Percentiles rank a stretch among this genome's conserved stretches.
Evolutionary conservation across 2,329 filamentous ascomycete genomes (phyloP).

Genomic region (Akanthomyces dipterigenus): DNA sequence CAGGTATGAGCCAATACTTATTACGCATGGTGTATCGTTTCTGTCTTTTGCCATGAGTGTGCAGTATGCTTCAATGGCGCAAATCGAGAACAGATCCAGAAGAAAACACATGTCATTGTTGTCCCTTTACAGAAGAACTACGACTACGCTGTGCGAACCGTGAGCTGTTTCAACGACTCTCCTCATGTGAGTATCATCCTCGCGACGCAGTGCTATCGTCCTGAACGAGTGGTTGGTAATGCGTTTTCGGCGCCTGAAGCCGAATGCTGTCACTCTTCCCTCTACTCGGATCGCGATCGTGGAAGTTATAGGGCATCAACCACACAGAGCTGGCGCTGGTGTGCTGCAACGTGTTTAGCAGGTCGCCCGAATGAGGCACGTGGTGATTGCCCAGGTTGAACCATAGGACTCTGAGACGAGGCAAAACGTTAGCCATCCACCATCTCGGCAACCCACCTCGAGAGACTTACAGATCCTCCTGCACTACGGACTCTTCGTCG

Average conservation of each 20-base stretch:
- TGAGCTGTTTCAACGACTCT: too few relatives aligned
- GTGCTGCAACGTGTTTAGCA: constrained; percentile 37
- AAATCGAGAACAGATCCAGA: too few relatives aligned
- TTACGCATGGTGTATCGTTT: too few relatives aligned
- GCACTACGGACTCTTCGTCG: constrained; percentile 28
- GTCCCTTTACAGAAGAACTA: too few relatives aligned
- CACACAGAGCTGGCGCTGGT: constrained; percentile 22
- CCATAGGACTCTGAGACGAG: constrained; percentile 36
- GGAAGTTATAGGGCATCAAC: constrained; percentile 2
- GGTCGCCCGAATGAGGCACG: constrained; percentile 42
- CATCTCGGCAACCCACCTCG: constrained; percentile 27
- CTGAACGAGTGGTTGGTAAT: background rate
- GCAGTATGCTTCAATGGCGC: too few relatives aligned
- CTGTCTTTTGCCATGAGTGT: too few relatives aligned
- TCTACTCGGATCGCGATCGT: constrained; percentile 4
- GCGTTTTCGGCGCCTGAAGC: background rate
- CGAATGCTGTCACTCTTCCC: background rate
- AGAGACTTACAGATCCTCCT: constrained; percentile 26
- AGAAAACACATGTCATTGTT: too few relatives aligned
- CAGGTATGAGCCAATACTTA: too few relatives aligned
- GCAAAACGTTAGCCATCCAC: constrained; percentile 20
- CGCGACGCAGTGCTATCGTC: too few relatives aligned
- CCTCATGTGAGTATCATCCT: too few relatives aligned
- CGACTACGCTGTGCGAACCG: too few relatives aligned
- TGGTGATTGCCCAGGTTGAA: constrained; percentile 52